Base-by-base conservation (phyloP, 2,329 filamentous ascomycete genomes). In the Penicillium corylophilum region DNA sequence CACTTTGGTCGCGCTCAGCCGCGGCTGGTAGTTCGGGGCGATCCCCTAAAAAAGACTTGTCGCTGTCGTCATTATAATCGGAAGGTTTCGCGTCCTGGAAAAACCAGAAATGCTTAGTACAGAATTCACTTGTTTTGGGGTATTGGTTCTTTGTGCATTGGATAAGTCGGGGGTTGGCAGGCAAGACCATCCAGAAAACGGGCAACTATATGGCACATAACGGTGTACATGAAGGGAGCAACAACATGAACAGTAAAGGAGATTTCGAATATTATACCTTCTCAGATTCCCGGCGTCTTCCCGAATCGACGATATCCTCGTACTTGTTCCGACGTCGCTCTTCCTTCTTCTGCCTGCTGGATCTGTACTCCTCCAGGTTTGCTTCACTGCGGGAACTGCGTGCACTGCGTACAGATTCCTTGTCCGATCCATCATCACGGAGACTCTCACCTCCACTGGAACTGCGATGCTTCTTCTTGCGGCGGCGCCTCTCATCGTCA, bases 41-140 rank as follows among this genome's bases (percentile, higher is more conserved):
- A 73, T 76, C 74, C 67, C 70, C 82, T 85, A 85, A 84, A 84
- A 85, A 85, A 84, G 82, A 79, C 74, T 78, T 66, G 46, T 73
- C 66, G 51, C 69, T 47, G 49, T 72, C 59, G 55, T 67, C 54
- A 65, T 71, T 66, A 66, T 74, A 68, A 57, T 72, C 65, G 38
- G 62, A 61, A 55, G 44, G 42, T 55, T 59, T 57, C 52, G 55
- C 64, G 56, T 67, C 69, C 70, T 73, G 63, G 63, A 69, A 62
- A 61, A 54, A 60, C 56, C 55, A 61, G 49, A 56, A 56, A 60
- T 58, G 49, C 56, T 66, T 67, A 71, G 68, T 66, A 69, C 44
- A 63, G 56, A 59, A 56, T 56, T 57, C 55, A 60, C 63, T 61
- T 56, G 56, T 60, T 60, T 46, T 41, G 53, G 48, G 50, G 41